Evolutionary conservation across 805 yeast genomes (phyloP).

Genomic region (Scheffersomyces amazonensis): DNA sequence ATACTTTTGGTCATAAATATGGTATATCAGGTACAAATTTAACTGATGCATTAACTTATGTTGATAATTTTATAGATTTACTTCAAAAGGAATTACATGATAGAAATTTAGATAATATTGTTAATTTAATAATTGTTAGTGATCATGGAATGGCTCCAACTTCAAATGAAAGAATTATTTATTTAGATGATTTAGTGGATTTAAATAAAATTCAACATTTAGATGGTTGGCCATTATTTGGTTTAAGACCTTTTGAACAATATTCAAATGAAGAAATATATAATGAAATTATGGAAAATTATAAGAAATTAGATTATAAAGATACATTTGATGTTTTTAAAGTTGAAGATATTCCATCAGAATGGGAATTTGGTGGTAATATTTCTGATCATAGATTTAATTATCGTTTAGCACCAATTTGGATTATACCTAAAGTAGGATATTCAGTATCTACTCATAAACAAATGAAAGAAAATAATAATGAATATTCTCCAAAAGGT

Average conservation of each 20-base stretch:
- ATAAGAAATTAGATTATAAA: slow-evolving; percentile 17
- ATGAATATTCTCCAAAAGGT: slow-evolving; percentile 63
- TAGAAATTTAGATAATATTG: slow-evolving; percentile 61
- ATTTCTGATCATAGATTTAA: slow-evolving; percentile 36
- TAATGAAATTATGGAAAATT: slow-evolving; percentile 35
- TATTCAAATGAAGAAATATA: slow-evolving; percentile 43
- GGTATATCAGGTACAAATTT: slow-evolving; percentile 67
- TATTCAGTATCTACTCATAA: slow-evolving; percentile 66
- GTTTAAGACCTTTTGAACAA: slow-evolving; percentile 56
- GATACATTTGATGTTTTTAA: slow-evolving; percentile 36
- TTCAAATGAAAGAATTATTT: slow-evolving; percentile 61
- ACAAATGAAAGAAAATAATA: slow-evolving; percentile 47
- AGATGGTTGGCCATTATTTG: slow-evolving; percentile 87
- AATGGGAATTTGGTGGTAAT: slow-evolving; percentile 54
- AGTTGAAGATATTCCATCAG: slow-evolving; percentile 51
- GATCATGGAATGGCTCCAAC: slow-evolving; percentile 97
- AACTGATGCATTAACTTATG: slow-evolving; percentile 51
- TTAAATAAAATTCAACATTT: slow-evolving; percentile 51
- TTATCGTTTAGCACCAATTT: slow-evolving; percentile 75
- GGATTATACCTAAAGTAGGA: slow-evolving; percentile 84
- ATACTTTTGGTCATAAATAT: slow-evolving; percentile 67
- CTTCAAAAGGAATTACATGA: slow-evolving; percentile 45
- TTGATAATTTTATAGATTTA: slow-evolving; percentile 61
- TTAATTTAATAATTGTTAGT: slow-evolving; percentile 75
- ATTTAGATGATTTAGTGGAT: slow-evolving; percentile 70